A percentile compares a stretch with the other conserved stretches of the same genome.
phyloP scores from a whole-genome alignment of 2,329 filamentous ascomycete species.

The Helicocarpus griseus region DNA sequence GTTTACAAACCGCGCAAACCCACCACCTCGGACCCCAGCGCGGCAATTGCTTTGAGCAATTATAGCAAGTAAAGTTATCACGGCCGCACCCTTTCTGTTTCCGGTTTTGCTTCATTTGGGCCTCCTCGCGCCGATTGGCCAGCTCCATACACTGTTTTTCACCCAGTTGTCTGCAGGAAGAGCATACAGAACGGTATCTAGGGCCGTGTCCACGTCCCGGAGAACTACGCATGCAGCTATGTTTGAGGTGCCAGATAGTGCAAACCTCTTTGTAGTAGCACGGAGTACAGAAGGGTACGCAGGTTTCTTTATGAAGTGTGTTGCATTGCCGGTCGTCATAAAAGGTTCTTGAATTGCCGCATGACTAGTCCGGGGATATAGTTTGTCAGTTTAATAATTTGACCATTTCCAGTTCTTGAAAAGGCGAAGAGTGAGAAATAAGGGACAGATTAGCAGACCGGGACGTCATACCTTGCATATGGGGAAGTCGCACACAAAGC shows the following conservation, averaged over 20 bases:
- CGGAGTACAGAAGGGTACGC: not conserved
- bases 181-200: not conserved
- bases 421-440: not conserved
- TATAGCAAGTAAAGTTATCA: not conserved
- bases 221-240: not conserved
- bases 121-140: not conserved
- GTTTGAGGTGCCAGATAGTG: not conserved
- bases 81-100: not conserved
- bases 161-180: not conserved
- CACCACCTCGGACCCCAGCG: conserved; percentile 1
- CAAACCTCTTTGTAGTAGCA: not conserved
- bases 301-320: not conserved
- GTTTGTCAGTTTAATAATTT: not conserved
- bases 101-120: not conserved
- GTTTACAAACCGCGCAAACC: not conserved
- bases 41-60: not conserved
- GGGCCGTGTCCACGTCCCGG: not conserved
- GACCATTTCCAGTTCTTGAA: not conserved
- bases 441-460: too few relatives aligned
- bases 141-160: not conserved
- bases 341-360: not conserved
- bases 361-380: not conserved
- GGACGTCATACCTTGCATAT: not conserved
- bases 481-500: not conserved
- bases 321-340: not conserved